phyloP scores from a whole-genome alignment of 2,329 filamentous ascomycete genomes.

The Xylariaceae sp. region DNA sequence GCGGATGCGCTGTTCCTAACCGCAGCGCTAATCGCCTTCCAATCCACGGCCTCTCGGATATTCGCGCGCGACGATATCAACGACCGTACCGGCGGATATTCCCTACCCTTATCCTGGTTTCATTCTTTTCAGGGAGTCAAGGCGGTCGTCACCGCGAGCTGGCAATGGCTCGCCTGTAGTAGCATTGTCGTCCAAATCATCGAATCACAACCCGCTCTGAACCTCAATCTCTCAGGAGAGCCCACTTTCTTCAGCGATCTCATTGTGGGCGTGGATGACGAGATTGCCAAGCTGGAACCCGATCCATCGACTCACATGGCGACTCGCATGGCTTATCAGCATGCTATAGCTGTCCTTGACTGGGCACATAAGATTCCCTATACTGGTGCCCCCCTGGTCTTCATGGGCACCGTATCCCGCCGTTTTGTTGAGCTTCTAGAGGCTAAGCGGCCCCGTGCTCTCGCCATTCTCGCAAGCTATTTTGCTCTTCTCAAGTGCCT shows the following conservation, averaged over 20 bases:
- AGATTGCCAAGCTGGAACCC: constrained; percentile 36
- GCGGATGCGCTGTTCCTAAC: constrained; percentile 60
- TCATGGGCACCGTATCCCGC: constrained; percentile 59
- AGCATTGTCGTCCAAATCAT: constrained; percentile 55
- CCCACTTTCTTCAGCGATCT: constrained; percentile 57
- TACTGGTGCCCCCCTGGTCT: constrained; percentile 53
- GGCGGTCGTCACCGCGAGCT: constrained; percentile 57
- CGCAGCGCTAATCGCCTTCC: constrained; percentile 59
- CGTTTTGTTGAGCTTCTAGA: constrained; percentile 57
- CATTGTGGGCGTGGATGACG: constrained; percentile 52
- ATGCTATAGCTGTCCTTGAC: constrained; percentile 60
- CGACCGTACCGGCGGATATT: constrained; percentile 42
- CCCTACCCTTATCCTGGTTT: constrained; percentile 59
- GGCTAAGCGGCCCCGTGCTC: constrained; percentile 53
- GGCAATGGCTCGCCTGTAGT: constrained; percentile 58
- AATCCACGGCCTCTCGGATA: constrained; percentile 58
- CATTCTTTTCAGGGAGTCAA: constrained; percentile 64
- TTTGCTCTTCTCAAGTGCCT: constrained; percentile 60
- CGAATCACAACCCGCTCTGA: constrained; percentile 57
- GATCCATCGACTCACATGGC: constrained; percentile 18
- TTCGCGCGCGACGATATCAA: constrained; percentile 52
- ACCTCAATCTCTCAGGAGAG: constrained; percentile 51
- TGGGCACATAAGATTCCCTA: constrained; percentile 59
- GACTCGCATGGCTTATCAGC: constrained; percentile 53
- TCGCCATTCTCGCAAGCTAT: constrained; percentile 61